Evolutionary conservation across 2,329 filamentous ascomycete species (phyloP).

Genomic region (Neurospora sp.): DNA sequence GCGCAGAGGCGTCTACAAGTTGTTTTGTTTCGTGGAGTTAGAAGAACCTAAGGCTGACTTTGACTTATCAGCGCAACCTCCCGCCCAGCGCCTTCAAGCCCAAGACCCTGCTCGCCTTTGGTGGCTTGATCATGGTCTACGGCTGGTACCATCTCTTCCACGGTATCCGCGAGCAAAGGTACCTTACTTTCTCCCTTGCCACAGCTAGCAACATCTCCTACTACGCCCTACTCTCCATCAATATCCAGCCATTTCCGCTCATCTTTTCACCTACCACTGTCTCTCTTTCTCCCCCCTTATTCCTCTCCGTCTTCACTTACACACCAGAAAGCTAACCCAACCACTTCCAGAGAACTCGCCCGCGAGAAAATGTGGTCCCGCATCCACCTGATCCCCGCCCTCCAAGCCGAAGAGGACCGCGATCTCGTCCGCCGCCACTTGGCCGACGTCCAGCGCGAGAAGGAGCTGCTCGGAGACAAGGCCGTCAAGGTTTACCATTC

Average conservation of each 20-base stretch:
- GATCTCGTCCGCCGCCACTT: constrained; percentile 82
- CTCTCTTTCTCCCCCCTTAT: no score
- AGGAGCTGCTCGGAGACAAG: constrained; percentile 77
- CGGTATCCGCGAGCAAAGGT: constrained; percentile 89
- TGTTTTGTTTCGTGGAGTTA: neutral
- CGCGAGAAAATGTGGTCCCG: constrained; percentile 98
- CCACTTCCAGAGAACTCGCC: constrained; percentile 62
- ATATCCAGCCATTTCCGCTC: no score
- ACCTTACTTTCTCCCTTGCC: constrained; percentile 41
- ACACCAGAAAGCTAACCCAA: constrained; percentile 3
- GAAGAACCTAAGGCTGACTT: constrained; percentile 7
- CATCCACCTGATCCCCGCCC: constrained; percentile 84
- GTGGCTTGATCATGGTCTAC: constrained; percentile 72
- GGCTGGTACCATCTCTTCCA: constrained; percentile 81
- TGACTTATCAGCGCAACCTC: constrained; percentile 63
- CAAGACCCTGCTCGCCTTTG: constrained; percentile 63
- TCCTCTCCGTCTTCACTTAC: neutral
- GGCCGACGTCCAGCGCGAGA: constrained; percentile 83
- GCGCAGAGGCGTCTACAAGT: neutral
- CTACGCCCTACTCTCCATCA: no score
- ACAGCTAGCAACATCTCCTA: no score
- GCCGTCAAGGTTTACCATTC: constrained; percentile 71
- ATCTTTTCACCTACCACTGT: neutral
- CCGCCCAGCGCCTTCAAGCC: constrained; percentile 79
- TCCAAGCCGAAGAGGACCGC: constrained; percentile 94